phyloP scores from a whole-genome alignment of 2,329 filamentous ascomycete genomes.

The Leptodontidium sp. region DNA sequence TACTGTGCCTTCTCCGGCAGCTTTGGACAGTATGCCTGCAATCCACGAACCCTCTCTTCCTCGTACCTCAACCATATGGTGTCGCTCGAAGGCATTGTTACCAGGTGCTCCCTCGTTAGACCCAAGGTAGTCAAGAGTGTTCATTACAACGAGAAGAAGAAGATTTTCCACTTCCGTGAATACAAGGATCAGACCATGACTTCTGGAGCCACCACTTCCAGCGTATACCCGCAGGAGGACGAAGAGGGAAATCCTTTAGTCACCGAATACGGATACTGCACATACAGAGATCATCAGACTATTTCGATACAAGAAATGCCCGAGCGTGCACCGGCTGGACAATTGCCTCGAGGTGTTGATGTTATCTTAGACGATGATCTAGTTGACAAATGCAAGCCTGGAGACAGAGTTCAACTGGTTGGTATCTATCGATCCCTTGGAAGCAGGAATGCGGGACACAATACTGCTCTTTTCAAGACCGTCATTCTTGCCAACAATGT shows the following conservation, averaged over 20 bases:
- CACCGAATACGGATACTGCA: constrained; percentile 96
- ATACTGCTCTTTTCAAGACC: constrained; percentile 94
- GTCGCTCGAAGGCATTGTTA: constrained; percentile 96
- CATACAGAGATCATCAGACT: constrained; percentile 95
- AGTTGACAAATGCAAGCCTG: constrained; percentile 93
- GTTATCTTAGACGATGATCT: constrained; percentile 97
- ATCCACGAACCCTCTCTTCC: constrained; percentile 90
- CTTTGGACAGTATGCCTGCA: constrained; percentile 94
- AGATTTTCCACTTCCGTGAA: constrained; percentile 87
- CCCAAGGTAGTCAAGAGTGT: constrained; percentile 99
- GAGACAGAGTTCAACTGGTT: constrained; percentile 95
- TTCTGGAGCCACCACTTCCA: constrained; percentile 85
- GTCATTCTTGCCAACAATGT: constrained; percentile 94
- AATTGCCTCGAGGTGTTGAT: constrained; percentile 93
- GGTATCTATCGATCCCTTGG: constrained; percentile 94
- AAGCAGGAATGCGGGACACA: constrained; percentile 90
- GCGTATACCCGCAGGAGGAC: constrained; percentile 93
- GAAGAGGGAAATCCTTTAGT: constrained; percentile 90
- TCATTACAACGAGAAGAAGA: constrained; percentile 89
- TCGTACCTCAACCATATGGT: constrained; percentile 95
- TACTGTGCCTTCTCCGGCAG: constrained; percentile 98
- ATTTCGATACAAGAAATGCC: constrained; percentile 99
- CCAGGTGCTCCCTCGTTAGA: constrained; percentile 91
- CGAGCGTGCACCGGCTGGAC: constrained; percentile 91
- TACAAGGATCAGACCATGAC: constrained; percentile 99